Evolutionary conservation across 2,329 filamentous ascomycete genomes (phyloP).

Genomic region (Microdochium paspali): DNA sequence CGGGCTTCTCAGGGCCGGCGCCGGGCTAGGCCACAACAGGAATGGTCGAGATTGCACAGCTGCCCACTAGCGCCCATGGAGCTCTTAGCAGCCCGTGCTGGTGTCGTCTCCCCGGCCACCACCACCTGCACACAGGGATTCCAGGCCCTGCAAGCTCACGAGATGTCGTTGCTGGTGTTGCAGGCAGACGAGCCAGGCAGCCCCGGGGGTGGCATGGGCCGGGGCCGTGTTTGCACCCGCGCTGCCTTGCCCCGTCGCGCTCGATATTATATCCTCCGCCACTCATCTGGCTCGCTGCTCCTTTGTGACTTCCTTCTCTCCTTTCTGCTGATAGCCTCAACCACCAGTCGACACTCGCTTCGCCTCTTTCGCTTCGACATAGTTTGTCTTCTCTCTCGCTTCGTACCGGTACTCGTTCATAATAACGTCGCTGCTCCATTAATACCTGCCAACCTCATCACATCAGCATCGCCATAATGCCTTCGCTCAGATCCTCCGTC

Average conservation of each 20-base stretch:
- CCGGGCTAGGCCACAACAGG: not conserved
- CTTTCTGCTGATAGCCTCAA: not conserved
- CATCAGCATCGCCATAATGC: slow-evolving; percentile 31
- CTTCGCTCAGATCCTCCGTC: slow-evolving; percentile 41
- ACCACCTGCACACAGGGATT: not conserved
- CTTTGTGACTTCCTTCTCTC: slow-evolving; percentile 7
- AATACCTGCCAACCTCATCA: not conserved
- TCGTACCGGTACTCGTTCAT: not conserved
- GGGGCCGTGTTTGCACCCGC: not conserved
- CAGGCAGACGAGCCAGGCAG: too few relatives aligned
- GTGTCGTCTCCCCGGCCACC: not conserved
- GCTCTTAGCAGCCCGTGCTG: not conserved
- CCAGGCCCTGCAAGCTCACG: not conserved
- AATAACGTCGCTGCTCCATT: not conserved
- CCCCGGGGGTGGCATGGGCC: too few relatives aligned
- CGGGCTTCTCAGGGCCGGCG: not conserved
- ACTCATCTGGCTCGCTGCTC: not conserved
- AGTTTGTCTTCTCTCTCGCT: not conserved
- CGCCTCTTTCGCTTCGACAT: not conserved
- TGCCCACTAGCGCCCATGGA: not conserved
- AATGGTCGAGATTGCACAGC: not conserved
- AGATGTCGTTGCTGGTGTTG: too few relatives aligned
- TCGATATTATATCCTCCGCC: not conserved
- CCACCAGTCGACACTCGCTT: not conserved
- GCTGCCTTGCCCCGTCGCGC: not conserved